Base-by-base conservation (phyloP, 2,329 filamentous ascomycete genomes). In the Microcera coccophila region DNA sequence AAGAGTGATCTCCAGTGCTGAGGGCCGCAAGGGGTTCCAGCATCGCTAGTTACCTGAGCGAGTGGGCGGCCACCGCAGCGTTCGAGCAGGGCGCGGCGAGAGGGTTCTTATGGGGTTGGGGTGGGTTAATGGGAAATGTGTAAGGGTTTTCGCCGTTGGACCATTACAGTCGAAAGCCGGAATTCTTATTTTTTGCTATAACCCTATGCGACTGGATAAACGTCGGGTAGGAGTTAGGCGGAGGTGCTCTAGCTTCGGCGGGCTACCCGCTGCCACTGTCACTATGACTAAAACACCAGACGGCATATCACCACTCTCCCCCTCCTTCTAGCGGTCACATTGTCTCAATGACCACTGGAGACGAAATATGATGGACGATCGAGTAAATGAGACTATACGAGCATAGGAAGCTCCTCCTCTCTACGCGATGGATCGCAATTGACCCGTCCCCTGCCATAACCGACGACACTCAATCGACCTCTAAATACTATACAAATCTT, bases 1-100 rank as follows among this genome's bases (percentile, higher is more conserved):
- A 80, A 83, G 80, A 59, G 63, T 84, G 60, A 71, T 79, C 77
- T 79, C 76, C 81, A 82, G 78, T 79, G 76, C 81, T 82, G 77
- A 84, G 67, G 79, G 73, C 68, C 68, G 64, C 70, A 62, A 67
- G 32, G n/a, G 41, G 34, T 52, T 54, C 65, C 73, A 80, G 73
- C 66, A 74, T 84, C 81, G 77, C 74, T 72, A 75, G 81, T 75
- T 84, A 65, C 81, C 81, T 75, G 60, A 73, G 73, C 75, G 80
- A 84, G 79, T 82, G 77, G 73, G 68, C 64, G 66, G 60, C 73
- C 79, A 79, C 80, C 81, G 77, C 78, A 54, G 73, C 77, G 74
- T 84, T 84, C 81, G 80, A 71, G 70, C 76, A 79, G 81, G 81
- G 78, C 81, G 78, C 74, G 75, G 67, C 69, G 63, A 60, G 67